Conservation (phyloP, 2,329 filamentous ascomycete species). For the Diaporthe australafricana region DNA sequence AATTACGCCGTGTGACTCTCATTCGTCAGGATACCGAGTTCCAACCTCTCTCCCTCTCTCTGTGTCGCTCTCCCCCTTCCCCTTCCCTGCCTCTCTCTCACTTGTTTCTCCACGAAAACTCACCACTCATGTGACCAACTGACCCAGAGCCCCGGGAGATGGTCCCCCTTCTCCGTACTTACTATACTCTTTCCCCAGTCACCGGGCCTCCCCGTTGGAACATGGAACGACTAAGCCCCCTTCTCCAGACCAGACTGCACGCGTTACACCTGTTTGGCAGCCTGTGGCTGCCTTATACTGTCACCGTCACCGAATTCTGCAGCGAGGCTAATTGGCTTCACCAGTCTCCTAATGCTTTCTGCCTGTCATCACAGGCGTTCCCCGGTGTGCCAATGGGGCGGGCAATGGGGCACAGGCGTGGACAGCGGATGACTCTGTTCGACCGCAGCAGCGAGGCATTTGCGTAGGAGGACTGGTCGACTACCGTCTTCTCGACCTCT, state of each 20-base stretch:
- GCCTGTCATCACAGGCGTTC: constrained; percentile 20
- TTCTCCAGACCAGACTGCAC: constrained; percentile 4
- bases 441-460: constrained; percentile 29
- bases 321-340: neutral
- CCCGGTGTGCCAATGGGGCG: neutral
- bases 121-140: neutral
- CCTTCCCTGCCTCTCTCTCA: neutral
- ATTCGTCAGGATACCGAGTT: neutral
- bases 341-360: neutral
- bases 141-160: constrained; percentile 1
- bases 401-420: neutral
- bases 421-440: constrained; percentile 19
- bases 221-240: neutral
- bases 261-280: constrained; percentile 9
- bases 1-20: neutral
- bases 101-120: neutral
- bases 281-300: constrained; percentile 20
- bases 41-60: neutral
- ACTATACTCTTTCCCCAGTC: constrained; percentile 1
- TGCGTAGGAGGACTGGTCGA: neutral
- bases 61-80: too few relatives aligned
- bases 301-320: constrained; percentile 13
- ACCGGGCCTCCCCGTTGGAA: neutral
- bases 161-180: constrained; percentile 6
- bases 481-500: neutral